phyloP scores from a whole-genome alignment of 2,329 filamentous ascomycete genomes.

The Hypoxylon sp. region DNA sequence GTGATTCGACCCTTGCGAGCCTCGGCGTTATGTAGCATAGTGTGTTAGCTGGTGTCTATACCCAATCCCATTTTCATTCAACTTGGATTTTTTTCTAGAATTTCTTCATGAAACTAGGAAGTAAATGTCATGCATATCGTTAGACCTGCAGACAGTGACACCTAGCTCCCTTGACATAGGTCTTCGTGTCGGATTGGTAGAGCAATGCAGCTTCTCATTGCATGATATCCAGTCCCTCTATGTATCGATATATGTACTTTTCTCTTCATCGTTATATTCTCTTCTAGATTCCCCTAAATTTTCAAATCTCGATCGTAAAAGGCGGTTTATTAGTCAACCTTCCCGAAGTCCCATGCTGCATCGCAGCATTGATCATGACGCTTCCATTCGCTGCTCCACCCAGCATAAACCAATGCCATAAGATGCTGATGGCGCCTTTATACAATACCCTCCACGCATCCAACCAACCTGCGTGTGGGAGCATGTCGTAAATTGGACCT shows the following conservation, averaged over 20 bases:
- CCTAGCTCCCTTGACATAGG: background rate
- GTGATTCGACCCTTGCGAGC: background rate
- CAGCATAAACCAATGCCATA: slow-evolving; percentile 71
- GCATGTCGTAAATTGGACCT: slow-evolving; percentile 62
- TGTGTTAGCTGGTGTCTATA: slow-evolving; percentile 9
- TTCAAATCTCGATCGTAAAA: slow-evolving; percentile 51
- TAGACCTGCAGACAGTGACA: background rate
- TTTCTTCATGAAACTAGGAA: too few relatives aligned
- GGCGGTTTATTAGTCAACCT: slow-evolving; percentile 59
- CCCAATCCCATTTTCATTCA: background rate
- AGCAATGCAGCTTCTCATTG: background rate
- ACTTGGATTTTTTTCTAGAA: too few relatives aligned
- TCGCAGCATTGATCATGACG: slow-evolving; percentile 70
- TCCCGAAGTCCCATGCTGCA: slow-evolving; percentile 69
- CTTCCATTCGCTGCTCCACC: slow-evolving; percentile 66
- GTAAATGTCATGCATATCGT: background rate
- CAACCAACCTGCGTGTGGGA: slow-evolving; percentile 63
- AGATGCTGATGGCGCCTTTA: slow-evolving; percentile 63
- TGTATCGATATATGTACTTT: background rate
- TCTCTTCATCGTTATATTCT: background rate
- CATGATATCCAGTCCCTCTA: background rate
- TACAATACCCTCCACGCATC: slow-evolving; percentile 62
- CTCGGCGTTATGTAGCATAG: background rate
- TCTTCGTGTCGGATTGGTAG: background rate
- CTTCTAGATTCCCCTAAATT: background rate